Conservation (phyloP, 2,329 filamentous ascomycete species). For the Diaporthe caulivora region DNA sequence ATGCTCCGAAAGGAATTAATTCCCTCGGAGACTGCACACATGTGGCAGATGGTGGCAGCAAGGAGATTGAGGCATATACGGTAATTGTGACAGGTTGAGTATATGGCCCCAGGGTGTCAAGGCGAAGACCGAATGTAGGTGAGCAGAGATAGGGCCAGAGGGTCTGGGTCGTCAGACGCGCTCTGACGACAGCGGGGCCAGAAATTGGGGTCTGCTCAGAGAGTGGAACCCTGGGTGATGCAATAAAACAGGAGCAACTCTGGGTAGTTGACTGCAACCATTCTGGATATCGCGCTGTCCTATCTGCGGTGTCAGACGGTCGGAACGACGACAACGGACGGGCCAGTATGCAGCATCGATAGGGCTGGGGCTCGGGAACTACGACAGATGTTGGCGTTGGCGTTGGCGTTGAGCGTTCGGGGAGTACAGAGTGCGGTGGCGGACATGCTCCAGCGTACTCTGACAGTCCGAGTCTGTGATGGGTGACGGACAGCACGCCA, state of each 20-base stretch:
- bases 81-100: background rate
- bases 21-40: background rate
- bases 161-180: conserved; percentile 20
- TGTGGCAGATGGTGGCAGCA: background rate
- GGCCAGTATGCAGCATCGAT: background rate
- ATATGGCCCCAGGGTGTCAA: background rate
- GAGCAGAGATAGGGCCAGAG: conserved; percentile 19
- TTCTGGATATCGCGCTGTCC: too few species aligned
- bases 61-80: background rate
- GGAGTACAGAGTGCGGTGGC: conserved; percentile 11
- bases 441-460: conserved; percentile 13
- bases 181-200: conserved; percentile 38
- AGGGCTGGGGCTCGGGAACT: conserved; percentile 4
- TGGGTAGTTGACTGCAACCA: background rate
- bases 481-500: background rate
- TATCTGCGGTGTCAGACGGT: conserved; percentile 1
- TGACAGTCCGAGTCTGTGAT: conserved; percentile 19
- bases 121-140: conserved; percentile 19
- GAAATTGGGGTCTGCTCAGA: conserved; percentile 26
- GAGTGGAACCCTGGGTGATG: conserved; percentile 32
- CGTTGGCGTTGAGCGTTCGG: background rate
- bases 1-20: conserved; percentile 10
- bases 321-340: background rate
- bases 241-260: conserved; percentile 12
- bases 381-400: background rate